A percentile compares a stretch with the other conserved stretches of the same genome.
phyloP scores from a whole-genome alignment of 2,329 filamentous ascomycete species.

The Amesomyces nigricolor region DNA sequence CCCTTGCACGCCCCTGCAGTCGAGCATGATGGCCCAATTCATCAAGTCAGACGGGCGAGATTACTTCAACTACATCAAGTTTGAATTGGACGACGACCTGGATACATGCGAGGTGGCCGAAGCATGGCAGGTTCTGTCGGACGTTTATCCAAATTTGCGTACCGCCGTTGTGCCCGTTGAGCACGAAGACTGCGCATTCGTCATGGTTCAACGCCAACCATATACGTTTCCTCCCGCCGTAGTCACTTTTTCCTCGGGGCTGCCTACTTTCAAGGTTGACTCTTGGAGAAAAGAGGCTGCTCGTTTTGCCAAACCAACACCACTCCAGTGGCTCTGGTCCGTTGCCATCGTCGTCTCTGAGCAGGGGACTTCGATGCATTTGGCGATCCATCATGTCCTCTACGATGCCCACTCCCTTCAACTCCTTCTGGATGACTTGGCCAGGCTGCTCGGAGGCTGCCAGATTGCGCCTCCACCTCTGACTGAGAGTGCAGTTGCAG shows the following conservation, averaged over 20 bases:
- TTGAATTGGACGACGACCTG: conserved; percentile 41
- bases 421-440: conserved; percentile 57
- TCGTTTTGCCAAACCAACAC: conserved; percentile 33
- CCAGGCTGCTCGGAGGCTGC: conserved; percentile 32
- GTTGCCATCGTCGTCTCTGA: conserved; percentile 42
- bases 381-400: conserved; percentile 68
- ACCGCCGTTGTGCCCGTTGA: conserved; percentile 65
- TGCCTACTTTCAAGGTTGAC: conserved; percentile 28
- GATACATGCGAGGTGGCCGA: conserved; percentile 38
- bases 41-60: conserved; percentile 57
- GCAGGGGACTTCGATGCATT: conserved; percentile 33
- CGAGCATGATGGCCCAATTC: conserved; percentile 73
- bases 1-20: conserved; percentile 75
- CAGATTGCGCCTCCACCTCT: conserved; percentile 12
- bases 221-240: conserved; percentile 20
- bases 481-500: conserved; percentile 33
- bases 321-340: conserved; percentile 59
- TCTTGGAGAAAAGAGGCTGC: conserved; percentile 36
- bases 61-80: conserved; percentile 70
- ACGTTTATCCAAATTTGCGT: conserved; percentile 64
- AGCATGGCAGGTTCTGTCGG: conserved; percentile 55
- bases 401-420: conserved; percentile 77
- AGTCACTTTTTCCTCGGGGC: neutral
- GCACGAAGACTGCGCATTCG: conserved; percentile 57
- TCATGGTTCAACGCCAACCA: conserved; percentile 61